These are phyloP conservation scores for Epichloe gansuensis DNA, from an alignment of 2,329 filamentous ascomycete genomes.

Conservation along the genomic window DNA sequence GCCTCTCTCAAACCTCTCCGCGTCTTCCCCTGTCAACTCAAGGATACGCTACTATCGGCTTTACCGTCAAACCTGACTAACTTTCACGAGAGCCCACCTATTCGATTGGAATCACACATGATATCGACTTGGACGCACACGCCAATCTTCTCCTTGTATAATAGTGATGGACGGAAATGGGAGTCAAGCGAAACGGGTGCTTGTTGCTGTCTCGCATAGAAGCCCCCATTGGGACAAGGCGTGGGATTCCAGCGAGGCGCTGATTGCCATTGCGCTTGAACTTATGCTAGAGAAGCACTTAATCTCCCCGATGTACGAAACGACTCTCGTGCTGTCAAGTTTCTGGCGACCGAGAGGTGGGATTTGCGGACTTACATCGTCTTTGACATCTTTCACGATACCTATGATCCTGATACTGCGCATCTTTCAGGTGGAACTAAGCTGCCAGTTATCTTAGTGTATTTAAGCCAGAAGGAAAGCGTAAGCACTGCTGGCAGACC, in stretches of 20 bases:
- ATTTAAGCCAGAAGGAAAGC: constrained; percentile 3
- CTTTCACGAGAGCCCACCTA: too few species aligned
- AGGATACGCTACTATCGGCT: too few species aligned
- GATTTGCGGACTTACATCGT: constrained; percentile 7
- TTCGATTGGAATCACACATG: too few species aligned
- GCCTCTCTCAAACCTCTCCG: too few species aligned
- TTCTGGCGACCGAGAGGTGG: constrained; percentile 8
- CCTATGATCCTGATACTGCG: constrained; percentile 8
- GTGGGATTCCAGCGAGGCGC: background rate
- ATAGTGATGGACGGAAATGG: too few species aligned
- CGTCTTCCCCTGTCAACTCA: too few species aligned
- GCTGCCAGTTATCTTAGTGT: constrained; percentile 6
- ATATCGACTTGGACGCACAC: too few species aligned
- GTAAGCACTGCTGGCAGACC: constrained; percentile 1
- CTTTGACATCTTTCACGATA: constrained; percentile 10
- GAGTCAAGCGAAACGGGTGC: too few species aligned
- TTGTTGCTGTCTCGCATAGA: too few species aligned
- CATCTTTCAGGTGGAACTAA: constrained; percentile 5
- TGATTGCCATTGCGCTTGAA: background rate
- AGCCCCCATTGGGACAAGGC: too few species aligned
- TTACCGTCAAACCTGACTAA: too few species aligned
- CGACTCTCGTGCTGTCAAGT: background rate
- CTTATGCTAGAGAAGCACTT: background rate
- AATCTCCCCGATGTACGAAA: background rate
- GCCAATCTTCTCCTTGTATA: too few species aligned